Evolutionary conservation across 2,329 filamentous ascomycete species (phyloP), one percentile per base, ranked within the genome.

Genomic region (Pestalotiopsis sp.): DNA sequence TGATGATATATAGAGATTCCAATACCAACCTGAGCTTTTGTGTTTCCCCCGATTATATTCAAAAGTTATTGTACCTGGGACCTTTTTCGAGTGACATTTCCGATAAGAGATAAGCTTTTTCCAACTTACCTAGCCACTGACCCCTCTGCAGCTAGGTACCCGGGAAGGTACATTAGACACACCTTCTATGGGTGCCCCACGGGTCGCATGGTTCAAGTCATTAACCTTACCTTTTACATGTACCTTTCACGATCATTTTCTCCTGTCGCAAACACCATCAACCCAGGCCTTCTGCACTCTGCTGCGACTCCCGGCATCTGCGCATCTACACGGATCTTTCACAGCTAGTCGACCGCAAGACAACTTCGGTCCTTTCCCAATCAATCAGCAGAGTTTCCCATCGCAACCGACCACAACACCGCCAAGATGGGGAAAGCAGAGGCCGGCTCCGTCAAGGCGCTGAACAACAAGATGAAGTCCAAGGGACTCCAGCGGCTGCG

Each of bases 401-500:
- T 52, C 17, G 45, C 45, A 14, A 52, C 45, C 27, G 5, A 6
- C 20, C 59, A 11, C 27, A 62, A 38, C 38, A 62, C 59, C 36
- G 74, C 76, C 83, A 91, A 78, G 66, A 98, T 98, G 95, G 91
- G 92, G 66, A 93, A 93, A 84, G 96, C 96, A 76, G 96, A 98
- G 84, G 91, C 93, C 66, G 96, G 96, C 71, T 93, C 91, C 68
- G 94, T 92, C n/a, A 98, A 98, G 83, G 89, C 93, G 79, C 87
- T 98, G 70, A 90, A 88, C 81, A 98, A 98, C 83, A 92, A 94
- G 82, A 91, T 97, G 84, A 98, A 97, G 82, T 88, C 90, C 71
- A 92, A 93, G 79, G 91, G 90, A 67, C 82, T 90, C 12, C 92
- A 96, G 76, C 88, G 95, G 6, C 85, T 99, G 66, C 89, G 95